Evolutionary conservation across 1,284 basidiomycete species (phyloP).

Genomic region (Fomitopsis schrenkii): DNA sequence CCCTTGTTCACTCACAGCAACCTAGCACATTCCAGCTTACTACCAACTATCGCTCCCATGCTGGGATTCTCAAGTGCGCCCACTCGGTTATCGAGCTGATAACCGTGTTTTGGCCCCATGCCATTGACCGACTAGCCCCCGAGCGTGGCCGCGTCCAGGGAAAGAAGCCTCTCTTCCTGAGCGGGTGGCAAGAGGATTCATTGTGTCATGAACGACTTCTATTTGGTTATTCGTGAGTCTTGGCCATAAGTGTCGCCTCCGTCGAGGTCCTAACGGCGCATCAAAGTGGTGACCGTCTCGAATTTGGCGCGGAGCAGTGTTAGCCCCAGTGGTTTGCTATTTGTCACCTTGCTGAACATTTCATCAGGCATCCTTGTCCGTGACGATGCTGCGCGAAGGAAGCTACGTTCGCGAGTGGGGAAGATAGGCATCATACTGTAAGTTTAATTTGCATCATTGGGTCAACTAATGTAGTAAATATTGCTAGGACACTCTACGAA

Average conservation of each 20-base stretch:
- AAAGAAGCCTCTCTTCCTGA: constrained; percentile 55
- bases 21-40: constrained; percentile 49
- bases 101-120: constrained; percentile 55
- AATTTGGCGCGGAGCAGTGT: constrained; percentile 71
- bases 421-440: constrained; percentile 65
- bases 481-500: constrained; percentile 61
- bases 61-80: constrained; percentile 60
- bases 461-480: background rate
- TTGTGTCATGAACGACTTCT: constrained; percentile 54
- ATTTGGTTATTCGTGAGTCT: constrained; percentile 41
- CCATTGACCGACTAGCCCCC: constrained; percentile 55
- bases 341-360: too few relatives aligned
- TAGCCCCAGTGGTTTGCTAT: constrained; percentile 6
- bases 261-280: background rate
- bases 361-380: constrained; percentile 64
- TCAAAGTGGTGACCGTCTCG: constrained; percentile 44
- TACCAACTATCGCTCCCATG: constrained; percentile 68
- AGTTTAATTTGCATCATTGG: constrained; percentile 14
- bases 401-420: constrained; percentile 49
- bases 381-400: constrained; percentile 45
- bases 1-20: constrained; percentile 25
- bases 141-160: constrained; percentile 62
- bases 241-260: background rate
- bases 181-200: constrained; percentile 46
- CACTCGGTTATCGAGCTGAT: constrained; percentile 60